These are phyloP conservation scores for Penicillium chermesinum DNA, from an alignment of 495 filamentous ascomycete species.

Conservation along the genomic window DNA sequence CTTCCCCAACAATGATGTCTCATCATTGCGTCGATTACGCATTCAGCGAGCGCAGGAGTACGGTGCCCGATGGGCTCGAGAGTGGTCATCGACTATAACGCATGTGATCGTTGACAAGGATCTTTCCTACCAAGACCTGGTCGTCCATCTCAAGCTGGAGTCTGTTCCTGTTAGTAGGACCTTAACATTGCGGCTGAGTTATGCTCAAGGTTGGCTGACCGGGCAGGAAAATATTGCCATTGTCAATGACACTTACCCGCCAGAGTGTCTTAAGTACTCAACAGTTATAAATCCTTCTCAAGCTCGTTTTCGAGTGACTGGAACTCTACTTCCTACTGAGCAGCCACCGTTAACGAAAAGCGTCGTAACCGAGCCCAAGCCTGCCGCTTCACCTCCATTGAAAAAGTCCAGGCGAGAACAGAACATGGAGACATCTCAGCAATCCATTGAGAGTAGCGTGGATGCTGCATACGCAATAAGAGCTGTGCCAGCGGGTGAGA, in stretches of 20 bases:
- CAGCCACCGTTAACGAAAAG: background rate
- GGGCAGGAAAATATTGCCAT: conserved; percentile 46
- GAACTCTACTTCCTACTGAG: conserved; percentile 15
- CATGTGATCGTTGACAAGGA: conserved; percentile 78
- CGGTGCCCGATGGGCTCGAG: conserved; percentile 61
- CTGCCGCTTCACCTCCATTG: conserved; percentile 18
- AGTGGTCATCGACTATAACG: conserved; percentile 51
- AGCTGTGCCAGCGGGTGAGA: background rate
- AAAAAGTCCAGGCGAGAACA: conserved; percentile 25
- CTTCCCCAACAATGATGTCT: conserved; percentile 72
- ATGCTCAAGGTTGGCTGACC: conserved; percentile 26
- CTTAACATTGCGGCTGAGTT: conserved; percentile 6
- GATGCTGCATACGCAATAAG: background rate
- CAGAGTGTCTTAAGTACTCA: conserved; percentile 67
- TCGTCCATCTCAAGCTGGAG: conserved; percentile 50
- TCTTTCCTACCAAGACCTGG: conserved; percentile 60
- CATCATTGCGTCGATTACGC: conserved; percentile 57
- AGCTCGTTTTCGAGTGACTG: conserved; percentile 54
- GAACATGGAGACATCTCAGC: conserved; percentile 15
- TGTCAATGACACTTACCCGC: conserved; percentile 73
- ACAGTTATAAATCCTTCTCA: conserved; percentile 55
- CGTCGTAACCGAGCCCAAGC: background rate
- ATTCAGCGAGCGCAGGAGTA: conserved; percentile 72
- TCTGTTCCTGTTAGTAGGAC: conserved; percentile 45
- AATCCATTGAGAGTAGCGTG: background rate